These are phyloP conservation scores for Epichloe baconii DNA, from an alignment of 2,329 filamentous ascomycete genomes.

Conservation along the genomic window DNA sequence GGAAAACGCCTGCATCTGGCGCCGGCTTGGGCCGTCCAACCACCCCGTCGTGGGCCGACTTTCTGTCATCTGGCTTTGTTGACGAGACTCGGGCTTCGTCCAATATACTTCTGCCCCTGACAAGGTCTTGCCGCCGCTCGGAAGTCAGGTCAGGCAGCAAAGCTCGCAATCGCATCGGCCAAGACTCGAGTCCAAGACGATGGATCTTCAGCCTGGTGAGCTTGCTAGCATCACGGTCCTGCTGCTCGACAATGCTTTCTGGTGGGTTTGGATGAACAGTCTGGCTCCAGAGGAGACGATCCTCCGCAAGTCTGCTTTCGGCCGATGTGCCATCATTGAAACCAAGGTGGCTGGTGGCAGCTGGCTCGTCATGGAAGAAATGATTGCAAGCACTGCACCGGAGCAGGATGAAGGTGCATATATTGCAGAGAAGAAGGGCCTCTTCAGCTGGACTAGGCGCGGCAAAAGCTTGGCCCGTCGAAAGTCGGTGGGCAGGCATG, in stretches of 20 bases:
- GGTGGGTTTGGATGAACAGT: conserved; percentile 99
- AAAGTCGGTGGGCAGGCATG: conserved; percentile 56
- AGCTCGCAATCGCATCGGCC: conserved; percentile 79
- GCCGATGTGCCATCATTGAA: conserved; percentile 83
- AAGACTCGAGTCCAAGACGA: conserved; percentile 51
- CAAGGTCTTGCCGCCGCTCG: conserved; percentile 78
- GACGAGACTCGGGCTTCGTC: conserved; percentile 56
- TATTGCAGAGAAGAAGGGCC: conserved; percentile 88
- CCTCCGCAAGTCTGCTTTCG: conserved; percentile 82
- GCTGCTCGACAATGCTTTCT: conserved; percentile 88
- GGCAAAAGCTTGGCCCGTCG: conserved; percentile 50
- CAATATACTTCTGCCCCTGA: conserved; percentile 79
- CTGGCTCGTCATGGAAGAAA: conserved; percentile 94
- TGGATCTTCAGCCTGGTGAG: conserved; percentile 74
- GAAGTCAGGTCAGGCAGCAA: conserved; percentile 55
- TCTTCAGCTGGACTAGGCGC: conserved; percentile 74
- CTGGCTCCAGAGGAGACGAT: conserved; percentile 79
- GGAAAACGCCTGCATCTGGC: conserved; percentile 55
- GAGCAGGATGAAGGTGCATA: conserved; percentile 77
- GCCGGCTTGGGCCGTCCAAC: conserved; percentile 66
- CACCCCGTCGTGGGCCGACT: conserved; percentile 96
- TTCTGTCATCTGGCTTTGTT: conserved; percentile 83
- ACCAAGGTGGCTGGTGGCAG: conserved; percentile 68
- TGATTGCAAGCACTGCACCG: conserved; percentile 82
- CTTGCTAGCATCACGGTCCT: conserved; percentile 80